These are phyloP conservation scores for Rhizopogon vesiculosus DNA, from an alignment of 768 basidiomycete genomes.

Conservation along the genomic window DNA sequence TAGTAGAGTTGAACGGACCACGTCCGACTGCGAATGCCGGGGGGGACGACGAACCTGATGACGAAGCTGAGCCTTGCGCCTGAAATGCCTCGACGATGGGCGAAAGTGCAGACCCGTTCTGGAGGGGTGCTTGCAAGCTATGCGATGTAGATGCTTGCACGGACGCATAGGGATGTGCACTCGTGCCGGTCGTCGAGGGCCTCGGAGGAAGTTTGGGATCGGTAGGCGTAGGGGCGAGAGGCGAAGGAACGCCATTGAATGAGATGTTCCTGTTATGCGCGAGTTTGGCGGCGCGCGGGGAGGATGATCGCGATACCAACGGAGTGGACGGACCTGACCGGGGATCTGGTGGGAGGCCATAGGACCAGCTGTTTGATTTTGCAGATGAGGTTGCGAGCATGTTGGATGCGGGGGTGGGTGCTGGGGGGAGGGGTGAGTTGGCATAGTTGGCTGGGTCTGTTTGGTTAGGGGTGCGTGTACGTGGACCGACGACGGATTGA, in stretches of 20 bases:
- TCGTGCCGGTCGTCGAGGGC: slow-evolving; percentile 38
- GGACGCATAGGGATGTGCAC: slow-evolving; percentile 57
- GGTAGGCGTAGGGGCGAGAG: slow-evolving; percentile 29
- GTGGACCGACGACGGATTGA: slow-evolving; percentile 29
- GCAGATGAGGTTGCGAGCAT: slow-evolving; percentile 33
- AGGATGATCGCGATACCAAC: slow-evolving; percentile 18
- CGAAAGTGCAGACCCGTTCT: slow-evolving; percentile 46
- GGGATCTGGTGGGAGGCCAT: slow-evolving; percentile 59
- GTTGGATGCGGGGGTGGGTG: slow-evolving; percentile 26
- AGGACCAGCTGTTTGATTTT: slow-evolving; percentile 34
- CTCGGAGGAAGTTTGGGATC: slow-evolving; percentile 39
- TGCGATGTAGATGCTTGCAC: slow-evolving; percentile 43
- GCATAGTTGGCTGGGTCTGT: slow-evolving; percentile 45
- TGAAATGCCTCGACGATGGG: slow-evolving; percentile 69
- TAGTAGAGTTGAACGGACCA: slow-evolving; percentile 50
- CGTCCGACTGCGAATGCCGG: slow-evolving; percentile 51
- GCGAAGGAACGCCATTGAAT: slow-evolving; percentile 37
- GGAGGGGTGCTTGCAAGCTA: slow-evolving; percentile 31
- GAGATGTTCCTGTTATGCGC: slow-evolving; percentile 54
- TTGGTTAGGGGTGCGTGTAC: slow-evolving; percentile 52
- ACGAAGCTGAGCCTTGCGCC: slow-evolving; percentile 2
- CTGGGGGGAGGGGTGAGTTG: slow-evolving; percentile 37
- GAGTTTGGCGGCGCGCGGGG: slow-evolving; percentile 37
- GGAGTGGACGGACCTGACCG: slow-evolving; percentile 45
- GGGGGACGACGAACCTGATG: slow-evolving; percentile 40